Evolutionary conservation across 2,329 filamentous ascomycete genomes (phyloP), one percentile per base, ranked within the genome.

Genomic region (Colletotrichum nymphaeae): DNA sequence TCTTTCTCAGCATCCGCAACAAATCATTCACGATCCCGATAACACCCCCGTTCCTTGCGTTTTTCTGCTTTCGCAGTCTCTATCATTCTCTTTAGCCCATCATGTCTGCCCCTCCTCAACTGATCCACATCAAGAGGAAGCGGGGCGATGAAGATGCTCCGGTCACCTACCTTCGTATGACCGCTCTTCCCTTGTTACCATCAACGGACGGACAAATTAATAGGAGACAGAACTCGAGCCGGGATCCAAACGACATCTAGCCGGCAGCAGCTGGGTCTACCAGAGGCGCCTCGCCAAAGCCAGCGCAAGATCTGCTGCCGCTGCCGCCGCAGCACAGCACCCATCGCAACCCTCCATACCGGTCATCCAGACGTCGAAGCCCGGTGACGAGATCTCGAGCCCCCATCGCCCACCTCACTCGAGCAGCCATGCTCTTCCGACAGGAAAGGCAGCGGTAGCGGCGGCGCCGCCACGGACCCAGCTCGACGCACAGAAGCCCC

Each of bases 61-160:
- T 12, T 19, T 19, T 28, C 42, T 14, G 37, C 12, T 6, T 24
- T 42, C 30, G 8, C 22, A 14, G 9, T 32, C 16, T 52, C 32
- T 26, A 56, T 28, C 19, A 19, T 58, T 24, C 28, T 22, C 60
- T 42, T 26, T 30, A 22, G 63, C 32, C 32, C 75, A 67, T 59
- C 67, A 91, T 91, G 89, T 89, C 89, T 62, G 82, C 89, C 4
- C 89, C 89, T 28, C 89, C 89, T 30, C 86, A 89, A 74, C 82
- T 89, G 62, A 91, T 91, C 80, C 87, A 88, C 70, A 87, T 91
- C 76, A 91, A 91, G 84, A 88, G 89, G 78, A 91, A 91, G 82
- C 87, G 88, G 53, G 86, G 85, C 63, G 87, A 87, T 19, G 86
- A 88, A 71, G 84, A 86, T 42, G 82, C 83, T 14, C 88, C 89